These are phyloP conservation scores for Calonectria montana DNA, from an alignment of 2,329 filamentous ascomycete genomes.

Conservation along the genomic window DNA sequence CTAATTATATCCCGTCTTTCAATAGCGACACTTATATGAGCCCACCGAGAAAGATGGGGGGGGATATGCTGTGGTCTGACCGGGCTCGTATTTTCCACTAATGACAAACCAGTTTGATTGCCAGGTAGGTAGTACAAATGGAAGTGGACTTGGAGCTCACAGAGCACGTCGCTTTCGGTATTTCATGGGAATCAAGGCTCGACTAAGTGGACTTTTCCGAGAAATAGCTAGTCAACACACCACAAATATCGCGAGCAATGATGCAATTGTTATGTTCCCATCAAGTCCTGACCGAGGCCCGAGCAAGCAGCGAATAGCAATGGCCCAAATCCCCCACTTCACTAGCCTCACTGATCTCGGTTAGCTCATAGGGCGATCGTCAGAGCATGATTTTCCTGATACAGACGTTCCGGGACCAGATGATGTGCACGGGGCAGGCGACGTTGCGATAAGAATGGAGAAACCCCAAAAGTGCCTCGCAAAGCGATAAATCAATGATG, in stretches of 20 bases:
- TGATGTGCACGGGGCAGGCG: not conserved
- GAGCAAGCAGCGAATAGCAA: not conserved
- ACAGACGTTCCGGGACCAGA: not conserved
- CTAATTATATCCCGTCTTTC: too few relatives aligned
- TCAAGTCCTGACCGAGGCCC: not conserved
- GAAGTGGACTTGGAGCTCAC: too few relatives aligned
- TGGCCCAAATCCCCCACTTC: not conserved
- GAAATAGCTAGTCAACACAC: not conserved
- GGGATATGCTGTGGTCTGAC: too few relatives aligned
- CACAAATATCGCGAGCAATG: not conserved
- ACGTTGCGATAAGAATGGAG: not conserved
- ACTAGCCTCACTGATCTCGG: not conserved
- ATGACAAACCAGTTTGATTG: too few relatives aligned
- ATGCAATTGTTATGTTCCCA: not conserved
- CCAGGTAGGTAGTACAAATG: too few relatives aligned
- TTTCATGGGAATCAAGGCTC: too few relatives aligned
- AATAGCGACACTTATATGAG: too few relatives aligned
- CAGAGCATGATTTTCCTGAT: conserved; percentile 1
- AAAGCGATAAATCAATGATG: not conserved
- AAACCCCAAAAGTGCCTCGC: not conserved
- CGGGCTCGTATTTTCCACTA: too few relatives aligned
- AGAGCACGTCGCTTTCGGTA: too few relatives aligned
- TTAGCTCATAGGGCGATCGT: not conserved
- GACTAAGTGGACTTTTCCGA: too few relatives aligned
- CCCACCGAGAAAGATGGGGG: too few relatives aligned